Evolutionary conservation across 495 filamentous ascomycete species (phyloP), one percentile per base, ranked within the genome.

Genomic region (Lasiosphaeris hirsuta): DNA sequence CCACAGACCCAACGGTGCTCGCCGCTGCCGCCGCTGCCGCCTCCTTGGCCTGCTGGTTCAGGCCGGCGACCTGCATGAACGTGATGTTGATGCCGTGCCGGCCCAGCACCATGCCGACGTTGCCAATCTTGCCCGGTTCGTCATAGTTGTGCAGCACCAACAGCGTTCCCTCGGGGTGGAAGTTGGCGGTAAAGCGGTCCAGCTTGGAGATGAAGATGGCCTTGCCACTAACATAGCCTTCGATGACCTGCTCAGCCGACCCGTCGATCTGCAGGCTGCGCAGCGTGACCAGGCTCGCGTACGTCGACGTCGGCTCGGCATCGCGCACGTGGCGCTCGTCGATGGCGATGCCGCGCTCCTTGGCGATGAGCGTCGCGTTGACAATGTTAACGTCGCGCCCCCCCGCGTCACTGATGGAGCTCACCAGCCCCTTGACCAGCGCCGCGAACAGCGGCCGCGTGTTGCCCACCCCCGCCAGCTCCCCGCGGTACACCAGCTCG

Each of bases 371-470:
- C 17, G 82, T 80, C 0, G 87, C 87, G 62, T 90, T 89, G 58
- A 90, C 86, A 40, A 90, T 87, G 72, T 88, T 90, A 60, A 90
- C 82, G 57, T 87, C 84, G 34, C 84, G 62, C 2, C 80, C 83
- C 47, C 80, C 82, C 0, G 74, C 66, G 54, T 79, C 79, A 51
- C 76, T 80, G 63, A 89, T 84, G 8, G 79, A 74, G 2, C 75
- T 73, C 10, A 86, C 75, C 11, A 90, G 75, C 0, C 87, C 86
- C 65, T 87, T 88, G 61, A 89, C 79, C 3, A 90, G 69, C 0
- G 85, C 86, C 0, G 87, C 86, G 59, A 87, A 87, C 8, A 90
- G 75, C 0, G 87, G 86, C 9, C 84, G 82, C 8, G 86, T 89
- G 61, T 85, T 89, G 52, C 73, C 77, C 19, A 88, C 75, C 9